These are phyloP conservation scores for Ganoderma lingzhi DNA, from an alignment of 1,284 basidiomycete genomes.

Conservation along the genomic window DNA sequence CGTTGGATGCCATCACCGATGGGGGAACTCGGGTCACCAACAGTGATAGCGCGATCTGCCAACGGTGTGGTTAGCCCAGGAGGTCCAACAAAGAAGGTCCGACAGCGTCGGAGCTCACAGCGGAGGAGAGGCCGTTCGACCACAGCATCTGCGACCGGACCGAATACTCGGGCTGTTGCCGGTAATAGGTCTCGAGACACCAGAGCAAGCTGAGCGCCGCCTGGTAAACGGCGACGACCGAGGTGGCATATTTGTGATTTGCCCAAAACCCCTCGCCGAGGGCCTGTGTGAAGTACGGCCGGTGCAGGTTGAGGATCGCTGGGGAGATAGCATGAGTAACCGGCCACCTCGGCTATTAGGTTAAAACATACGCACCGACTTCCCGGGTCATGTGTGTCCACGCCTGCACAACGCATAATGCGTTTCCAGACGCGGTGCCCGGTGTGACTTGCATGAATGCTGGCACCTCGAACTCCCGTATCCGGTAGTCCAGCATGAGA, in stretches of 20 bases:
- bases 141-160: constrained; percentile 68
- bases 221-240: constrained; percentile 70
- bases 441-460: constrained; percentile 35
- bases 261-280: constrained; percentile 67
- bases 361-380: constrained; percentile 52
- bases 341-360: constrained; percentile 1
- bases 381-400: constrained; percentile 58
- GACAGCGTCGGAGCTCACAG: constrained; percentile 48
- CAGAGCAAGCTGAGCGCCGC: constrained; percentile 64
- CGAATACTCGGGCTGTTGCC: constrained; percentile 57
- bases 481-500: constrained; percentile 38
- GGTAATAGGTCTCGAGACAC: constrained; percentile 61
- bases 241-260: constrained; percentile 64
- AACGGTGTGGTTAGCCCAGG: constrained; percentile 16
- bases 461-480: constrained; percentile 42
- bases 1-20: constrained; percentile 63
- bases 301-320: constrained; percentile 76
- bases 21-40: constrained; percentile 70
- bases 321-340: constrained; percentile 16
- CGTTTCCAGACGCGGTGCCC: constrained; percentile 33
- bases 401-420: constrained; percentile 38
- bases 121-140: constrained; percentile 71
- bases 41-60: constrained; percentile 70
- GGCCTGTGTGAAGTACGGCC: constrained; percentile 75
- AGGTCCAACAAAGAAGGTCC: constrained; percentile 12